Evolutionary conservation across 352 stramenopile species (phyloP), one percentile per base, ranked within the genome.

Genomic region (Phytophthora niederhauseri): DNA sequence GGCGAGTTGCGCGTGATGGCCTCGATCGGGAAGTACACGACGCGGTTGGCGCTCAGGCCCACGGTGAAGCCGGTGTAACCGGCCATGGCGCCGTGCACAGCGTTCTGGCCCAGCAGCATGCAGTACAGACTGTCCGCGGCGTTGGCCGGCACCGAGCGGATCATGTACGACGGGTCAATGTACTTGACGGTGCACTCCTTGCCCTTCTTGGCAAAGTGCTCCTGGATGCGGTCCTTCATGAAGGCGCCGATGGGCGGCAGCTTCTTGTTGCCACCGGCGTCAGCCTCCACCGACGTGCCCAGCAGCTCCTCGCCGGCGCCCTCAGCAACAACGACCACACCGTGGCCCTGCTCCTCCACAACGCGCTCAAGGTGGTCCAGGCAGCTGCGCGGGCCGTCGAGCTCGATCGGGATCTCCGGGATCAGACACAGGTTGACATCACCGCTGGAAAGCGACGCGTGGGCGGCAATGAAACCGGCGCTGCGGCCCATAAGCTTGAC

Each of bases 401-500:
- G 81, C 59, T 98, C 92, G 73, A 99, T 98, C 9, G 96, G 93
- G 34, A 99, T 93, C 80, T 99, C 98, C 0, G 98, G 98, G 43
- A 99, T 87, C 20, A 99, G 84, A 72, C 97, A 99, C n/a, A 99
- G 77, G 75, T 99, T 98, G 57, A 99, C 97, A 73, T 99, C 97
- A 31, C 96, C 95, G 57, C 92, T 99, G 11, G 96, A 97, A 63
- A 99, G 89, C 45, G 97, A 98, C 11, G 98, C 96, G 82, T 99
- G 96, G 6, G 94, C 94, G 20, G 97, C 97, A 70, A 99, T 99
- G 76, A 99, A 99, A 57, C 98, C 98, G 38, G 97, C 94, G 41
- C 92, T 98, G 45, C 98, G 92, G 31, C 98, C 98, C 98, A 99
- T 99, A 51, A 99, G 87, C 83, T 99, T 99, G 49, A 99, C 98